Evolutionary conservation across 176 grass and related monocot genomes (phyloP).

Genomic region (Avena insularis): DNA sequence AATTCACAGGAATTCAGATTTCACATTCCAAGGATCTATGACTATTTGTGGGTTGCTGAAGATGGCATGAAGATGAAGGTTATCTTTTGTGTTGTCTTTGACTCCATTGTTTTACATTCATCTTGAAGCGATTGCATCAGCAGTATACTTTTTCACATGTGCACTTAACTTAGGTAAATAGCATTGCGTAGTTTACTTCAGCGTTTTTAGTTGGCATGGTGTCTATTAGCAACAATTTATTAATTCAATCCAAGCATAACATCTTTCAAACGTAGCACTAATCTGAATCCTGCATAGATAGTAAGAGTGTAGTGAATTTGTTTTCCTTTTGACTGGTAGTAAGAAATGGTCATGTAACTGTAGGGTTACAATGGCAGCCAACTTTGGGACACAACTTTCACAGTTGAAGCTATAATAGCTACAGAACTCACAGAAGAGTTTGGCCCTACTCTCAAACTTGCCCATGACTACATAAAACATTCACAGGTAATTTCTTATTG

Average conservation of each 20-base stretch:
- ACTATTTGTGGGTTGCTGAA: slow-evolving; percentile 93
- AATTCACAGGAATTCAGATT: slow-evolving; percentile 85
- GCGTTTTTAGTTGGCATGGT: neutral
- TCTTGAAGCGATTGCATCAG: neutral
- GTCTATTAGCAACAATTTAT: neutral
- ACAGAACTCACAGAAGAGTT: slow-evolving; percentile 68
- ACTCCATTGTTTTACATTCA: neutral
- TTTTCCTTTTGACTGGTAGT: neutral
- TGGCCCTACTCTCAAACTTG: slow-evolving; percentile 56
- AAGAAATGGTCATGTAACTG: slow-evolving; percentile 1
- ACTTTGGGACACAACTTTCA: slow-evolving; percentile 80
- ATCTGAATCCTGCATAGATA: neutral
- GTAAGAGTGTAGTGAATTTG: neutral
- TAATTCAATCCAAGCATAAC: neutral
- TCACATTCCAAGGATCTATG: slow-evolving; percentile 74
- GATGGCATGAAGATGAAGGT: slow-evolving; percentile 99
- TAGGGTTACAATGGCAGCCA: slow-evolving; percentile 93
- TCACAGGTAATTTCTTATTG: slow-evolving; percentile 48
- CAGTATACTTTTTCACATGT: neutral
- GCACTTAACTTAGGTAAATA: neutral
- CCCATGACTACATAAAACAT: slow-evolving; percentile 72
- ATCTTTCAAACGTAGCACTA: neutral
- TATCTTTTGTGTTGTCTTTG: neutral
- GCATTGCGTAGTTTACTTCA: slow-evolving; percentile 25
- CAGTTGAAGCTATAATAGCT: slow-evolving; percentile 78